phyloP scores from a whole-genome alignment of 1,284 basidiomycete genomes.

The Microbotryum saponariae region DNA sequence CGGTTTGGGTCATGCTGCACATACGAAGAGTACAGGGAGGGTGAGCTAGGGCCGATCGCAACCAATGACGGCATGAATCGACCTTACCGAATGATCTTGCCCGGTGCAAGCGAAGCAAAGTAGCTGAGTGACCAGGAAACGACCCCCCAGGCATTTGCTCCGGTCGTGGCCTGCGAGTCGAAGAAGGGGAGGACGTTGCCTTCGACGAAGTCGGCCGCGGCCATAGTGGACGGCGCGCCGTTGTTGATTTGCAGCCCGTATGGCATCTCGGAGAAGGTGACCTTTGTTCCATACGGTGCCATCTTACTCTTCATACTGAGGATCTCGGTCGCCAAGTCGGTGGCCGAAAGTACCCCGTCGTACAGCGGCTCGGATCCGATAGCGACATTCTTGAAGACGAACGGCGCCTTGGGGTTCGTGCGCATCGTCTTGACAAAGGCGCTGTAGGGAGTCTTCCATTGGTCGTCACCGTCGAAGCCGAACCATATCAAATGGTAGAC shows the following conservation, averaged over 20 bases:
- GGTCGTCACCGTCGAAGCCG: slow-evolving; percentile 49
- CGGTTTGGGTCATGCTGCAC: slow-evolving; percentile 29
- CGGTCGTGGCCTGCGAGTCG: slow-evolving; percentile 52
- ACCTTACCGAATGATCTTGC: slow-evolving; percentile 52
- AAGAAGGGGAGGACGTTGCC: slow-evolving; percentile 68
- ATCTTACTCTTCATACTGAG: slow-evolving; percentile 49
- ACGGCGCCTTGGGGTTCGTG: slow-evolving; percentile 56
- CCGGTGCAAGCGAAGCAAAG: slow-evolving; percentile 43
- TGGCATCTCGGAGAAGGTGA: slow-evolving; percentile 50
- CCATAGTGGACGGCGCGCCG: slow-evolving; percentile 44
- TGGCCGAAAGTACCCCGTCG: slow-evolving; percentile 52
- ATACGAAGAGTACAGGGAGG: too few relatives aligned
- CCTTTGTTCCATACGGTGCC: slow-evolving; percentile 51
- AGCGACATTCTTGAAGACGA: slow-evolving; percentile 58
- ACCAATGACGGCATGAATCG: neutral
- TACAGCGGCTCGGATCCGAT: slow-evolving; percentile 69
- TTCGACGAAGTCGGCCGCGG: slow-evolving; percentile 59
- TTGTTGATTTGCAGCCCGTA: slow-evolving; percentile 51
- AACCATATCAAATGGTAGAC: slow-evolving; percentile 65
- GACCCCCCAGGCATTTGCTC: slow-evolving; percentile 58
- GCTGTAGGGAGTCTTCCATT: slow-evolving; percentile 54
- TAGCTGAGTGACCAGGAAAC: slow-evolving; percentile 54
- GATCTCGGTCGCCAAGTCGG: slow-evolving; percentile 54
- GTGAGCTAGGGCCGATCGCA: neutral
- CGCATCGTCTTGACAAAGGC: slow-evolving; percentile 53